These are phyloP conservation scores for Pleodorina starrii DNA, from an alignment of 139 green algal species.

Conservation along the genomic window DNA sequence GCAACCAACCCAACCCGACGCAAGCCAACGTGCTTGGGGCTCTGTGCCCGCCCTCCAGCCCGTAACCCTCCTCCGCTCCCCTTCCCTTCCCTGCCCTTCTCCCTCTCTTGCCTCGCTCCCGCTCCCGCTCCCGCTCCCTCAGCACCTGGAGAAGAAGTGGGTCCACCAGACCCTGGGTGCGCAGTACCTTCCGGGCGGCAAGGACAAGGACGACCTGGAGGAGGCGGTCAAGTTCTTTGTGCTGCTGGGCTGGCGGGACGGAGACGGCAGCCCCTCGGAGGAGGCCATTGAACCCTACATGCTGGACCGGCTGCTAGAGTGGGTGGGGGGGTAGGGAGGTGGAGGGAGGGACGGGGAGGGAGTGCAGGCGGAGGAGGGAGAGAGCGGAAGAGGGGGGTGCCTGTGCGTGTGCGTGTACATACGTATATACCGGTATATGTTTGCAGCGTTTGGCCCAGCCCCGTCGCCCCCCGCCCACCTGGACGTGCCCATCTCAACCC, in stretches of 20 bases:
- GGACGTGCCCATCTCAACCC: too few relatives aligned
- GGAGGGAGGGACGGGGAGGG: neutral
- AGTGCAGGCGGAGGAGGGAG: neutral
- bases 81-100: too few relatives aligned
- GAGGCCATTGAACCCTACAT: neutral
- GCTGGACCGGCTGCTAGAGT: slow-evolving; percentile 44
- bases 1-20: too few relatives aligned
- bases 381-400: too few relatives aligned
- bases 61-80: too few relatives aligned
- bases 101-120: neutral
- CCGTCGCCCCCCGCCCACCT: too few relatives aligned
- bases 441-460: too few relatives aligned
- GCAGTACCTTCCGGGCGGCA: slow-evolving; percentile 43
- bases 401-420: too few relatives aligned
- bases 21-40: too few relatives aligned
- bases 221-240: slow-evolving; percentile 42
- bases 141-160: slow-evolving; percentile 45
- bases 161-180: slow-evolving; percentile 35
- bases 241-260: slow-evolving; percentile 43
- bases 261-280: neutral
- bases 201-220: slow-evolving; percentile 33
- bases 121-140: neutral
- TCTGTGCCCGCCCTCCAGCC: too few relatives aligned
- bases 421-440: too few relatives aligned
- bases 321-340: neutral